Conservation (phyloP, 139 green algal genomes). For the Tetratostichococcus sp. region DNA sequence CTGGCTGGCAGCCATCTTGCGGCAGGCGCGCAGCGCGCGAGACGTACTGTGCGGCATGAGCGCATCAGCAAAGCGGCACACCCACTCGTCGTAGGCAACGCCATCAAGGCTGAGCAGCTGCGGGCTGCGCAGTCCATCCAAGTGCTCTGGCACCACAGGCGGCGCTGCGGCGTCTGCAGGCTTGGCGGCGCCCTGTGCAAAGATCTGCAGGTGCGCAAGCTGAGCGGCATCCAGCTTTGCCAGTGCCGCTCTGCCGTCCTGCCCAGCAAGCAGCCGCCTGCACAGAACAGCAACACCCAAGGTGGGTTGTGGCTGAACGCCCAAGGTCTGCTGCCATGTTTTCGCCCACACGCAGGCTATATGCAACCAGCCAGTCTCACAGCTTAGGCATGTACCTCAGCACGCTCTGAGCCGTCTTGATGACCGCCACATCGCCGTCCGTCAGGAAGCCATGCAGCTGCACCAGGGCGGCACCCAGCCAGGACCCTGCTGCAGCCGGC, state of each 20-base stretch:
- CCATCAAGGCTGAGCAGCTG: slow-evolving; percentile 6
- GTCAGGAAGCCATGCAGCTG: slow-evolving; percentile 43
- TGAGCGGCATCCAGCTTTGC: not conserved
- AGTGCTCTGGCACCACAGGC: not conserved
- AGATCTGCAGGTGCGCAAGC: slow-evolving; percentile 10
- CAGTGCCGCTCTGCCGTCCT: slow-evolving; percentile 21
- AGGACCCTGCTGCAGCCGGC: not conserved
- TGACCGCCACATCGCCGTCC: slow-evolving; percentile 27
- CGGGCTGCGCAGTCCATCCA: not conserved
- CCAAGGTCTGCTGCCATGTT: too few species aligned
- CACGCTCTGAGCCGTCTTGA: slow-evolving; percentile 30
- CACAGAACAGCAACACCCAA: too few species aligned
- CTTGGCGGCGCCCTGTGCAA: not conserved
- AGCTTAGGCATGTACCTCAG: slow-evolving; percentile 16
- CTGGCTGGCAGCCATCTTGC: slow-evolving; percentile 22
- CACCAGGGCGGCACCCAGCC: slow-evolving; percentile 20
- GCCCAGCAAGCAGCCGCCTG: slow-evolving; percentile 17
- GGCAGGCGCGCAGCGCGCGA: not conserved
- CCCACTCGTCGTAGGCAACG: slow-evolving; percentile 36
- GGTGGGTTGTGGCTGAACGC: too few species aligned
- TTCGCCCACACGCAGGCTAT: not conserved
- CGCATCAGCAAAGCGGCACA: slow-evolving; percentile 43
- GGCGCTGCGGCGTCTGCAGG: not conserved
- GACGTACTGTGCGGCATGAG: slow-evolving; percentile 32
- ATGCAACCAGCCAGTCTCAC: not conserved